phyloP scores from a whole-genome alignment of 2,329 filamentous ascomycete species.

The Colletotrichum nymphaeae region DNA sequence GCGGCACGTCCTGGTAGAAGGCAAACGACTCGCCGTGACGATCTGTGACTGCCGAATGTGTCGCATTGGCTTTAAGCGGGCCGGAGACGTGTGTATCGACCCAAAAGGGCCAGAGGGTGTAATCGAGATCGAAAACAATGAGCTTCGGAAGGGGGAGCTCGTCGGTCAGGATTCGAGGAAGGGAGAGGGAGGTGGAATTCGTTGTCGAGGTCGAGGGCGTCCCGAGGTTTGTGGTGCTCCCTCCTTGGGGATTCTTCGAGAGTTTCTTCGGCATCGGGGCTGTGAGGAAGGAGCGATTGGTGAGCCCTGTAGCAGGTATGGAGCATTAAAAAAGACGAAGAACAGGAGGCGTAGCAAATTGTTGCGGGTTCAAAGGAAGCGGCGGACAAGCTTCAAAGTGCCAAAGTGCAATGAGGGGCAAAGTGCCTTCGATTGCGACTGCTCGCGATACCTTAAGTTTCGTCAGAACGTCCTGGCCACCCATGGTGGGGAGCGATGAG shows the following conservation, averaged over 20 bases:
- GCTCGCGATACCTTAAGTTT: neutral
- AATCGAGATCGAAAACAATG: constrained; percentile 95
- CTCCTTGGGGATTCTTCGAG: constrained; percentile 39
- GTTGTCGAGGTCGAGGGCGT: constrained; percentile 39
- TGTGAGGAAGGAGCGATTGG: neutral
- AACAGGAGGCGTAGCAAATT: neutral
- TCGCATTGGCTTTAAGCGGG: constrained; percentile 68
- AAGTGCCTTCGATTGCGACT: neutral
- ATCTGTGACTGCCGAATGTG: constrained; percentile 59
- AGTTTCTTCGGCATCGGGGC: constrained; percentile 47
- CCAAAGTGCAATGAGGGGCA: neutral
- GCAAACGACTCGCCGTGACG: constrained; percentile 72
- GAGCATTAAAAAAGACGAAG: neutral
- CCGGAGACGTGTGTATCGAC: constrained; percentile 90
- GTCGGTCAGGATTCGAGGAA: constrained; percentile 60
- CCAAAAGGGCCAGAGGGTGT: constrained; percentile 99
- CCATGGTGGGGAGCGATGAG: neutral
- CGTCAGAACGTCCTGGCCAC: neutral
- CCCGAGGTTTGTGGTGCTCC: constrained; percentile 41
- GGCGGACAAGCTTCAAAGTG: neutral
- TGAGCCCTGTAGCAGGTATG: neutral
- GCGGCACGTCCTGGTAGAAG: constrained; percentile 78
- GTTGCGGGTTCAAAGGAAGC: neutral
- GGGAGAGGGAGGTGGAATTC: constrained; percentile 38
- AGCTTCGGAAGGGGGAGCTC: constrained; percentile 81